phyloP scores from a whole-genome alignment of 2,329 filamentous ascomycete genomes.

The Alternaria novae-zelandiae region DNA sequence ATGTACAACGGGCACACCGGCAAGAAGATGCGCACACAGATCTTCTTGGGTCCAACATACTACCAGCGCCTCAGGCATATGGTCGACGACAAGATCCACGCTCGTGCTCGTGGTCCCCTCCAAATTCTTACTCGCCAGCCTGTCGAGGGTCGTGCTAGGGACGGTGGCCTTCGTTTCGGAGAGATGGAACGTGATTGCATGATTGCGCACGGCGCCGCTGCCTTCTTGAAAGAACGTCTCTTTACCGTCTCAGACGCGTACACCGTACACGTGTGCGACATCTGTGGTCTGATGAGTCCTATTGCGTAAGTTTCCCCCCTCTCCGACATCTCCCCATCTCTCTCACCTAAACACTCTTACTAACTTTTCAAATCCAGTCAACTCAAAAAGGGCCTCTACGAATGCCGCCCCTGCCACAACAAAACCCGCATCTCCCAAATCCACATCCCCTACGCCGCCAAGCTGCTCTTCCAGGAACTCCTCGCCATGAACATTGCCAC shows the following conservation, averaged over 20 bases:
- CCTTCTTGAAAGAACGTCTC: slow-evolving; percentile 95
- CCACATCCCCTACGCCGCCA: slow-evolving; percentile 96
- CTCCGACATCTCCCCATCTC: background rate
- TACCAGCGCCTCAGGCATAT: slow-evolving; percentile 98
- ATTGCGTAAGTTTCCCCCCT: slow-evolving; percentile 81
- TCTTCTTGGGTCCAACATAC: slow-evolving; percentile 97
- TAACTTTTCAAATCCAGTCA: slow-evolving; percentile 63
- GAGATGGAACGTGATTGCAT: slow-evolving; percentile 99
- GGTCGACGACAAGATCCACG: slow-evolving; percentile 99
- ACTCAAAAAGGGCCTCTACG: slow-evolving; percentile 93
- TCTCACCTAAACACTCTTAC: background rate
- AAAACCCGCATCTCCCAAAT: slow-evolving; percentile 99
- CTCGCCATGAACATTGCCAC: slow-evolving; percentile 98
- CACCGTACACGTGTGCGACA: slow-evolving; percentile 97
- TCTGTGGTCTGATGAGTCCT: slow-evolving; percentile 98
- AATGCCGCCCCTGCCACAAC: slow-evolving; percentile 97
- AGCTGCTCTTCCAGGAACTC: slow-evolving; percentile 97
- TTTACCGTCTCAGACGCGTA: slow-evolving; percentile 99
- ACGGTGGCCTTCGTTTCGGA: slow-evolving; percentile 98
- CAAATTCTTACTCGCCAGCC: slow-evolving; percentile 98
- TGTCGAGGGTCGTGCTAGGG: slow-evolving; percentile 96
- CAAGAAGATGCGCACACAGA: slow-evolving; percentile 87
- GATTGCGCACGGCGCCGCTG: slow-evolving; percentile 98
- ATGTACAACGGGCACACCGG: slow-evolving; percentile 99
- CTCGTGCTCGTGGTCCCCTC: slow-evolving; percentile 92